Evolutionary conservation across 495 filamentous ascomycete species (phyloP).

Genomic region (Pyrenopolyporus hunteri): DNA sequence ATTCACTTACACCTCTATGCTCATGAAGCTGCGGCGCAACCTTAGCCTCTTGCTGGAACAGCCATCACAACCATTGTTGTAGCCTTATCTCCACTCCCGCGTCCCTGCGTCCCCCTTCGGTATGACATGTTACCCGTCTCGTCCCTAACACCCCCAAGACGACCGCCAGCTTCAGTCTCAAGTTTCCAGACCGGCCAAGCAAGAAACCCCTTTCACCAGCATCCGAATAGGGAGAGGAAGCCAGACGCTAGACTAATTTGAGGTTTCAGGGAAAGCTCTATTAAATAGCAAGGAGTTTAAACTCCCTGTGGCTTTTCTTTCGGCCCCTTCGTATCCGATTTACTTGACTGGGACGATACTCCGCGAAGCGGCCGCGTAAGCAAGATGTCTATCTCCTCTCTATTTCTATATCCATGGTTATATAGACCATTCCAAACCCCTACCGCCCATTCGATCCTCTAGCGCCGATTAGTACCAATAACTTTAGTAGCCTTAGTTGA

Average conservation of each 20-base stretch:
- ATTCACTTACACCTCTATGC: slow-evolving; percentile 42
- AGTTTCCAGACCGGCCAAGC: slow-evolving; percentile 1
- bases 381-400: background rate
- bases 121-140: slow-evolving; percentile 18
- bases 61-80: slow-evolving; percentile 9
- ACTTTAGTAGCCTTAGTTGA: slow-evolving; percentile 21
- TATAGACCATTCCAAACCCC: slow-evolving; percentile 29
- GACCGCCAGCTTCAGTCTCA: background rate
- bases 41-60: slow-evolving; percentile 24
- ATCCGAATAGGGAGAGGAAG: slow-evolving; percentile 1
- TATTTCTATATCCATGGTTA: slow-evolving; percentile 8
- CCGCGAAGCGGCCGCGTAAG: slow-evolving; percentile 15
- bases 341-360: slow-evolving; percentile 5
- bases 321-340: slow-evolving; percentile 18
- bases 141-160: slow-evolving; percentile 8
- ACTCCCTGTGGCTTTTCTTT: slow-evolving; percentile 2
- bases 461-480: slow-evolving; percentile 28
- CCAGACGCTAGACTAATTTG: slow-evolving; percentile 12
- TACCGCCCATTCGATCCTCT: slow-evolving; percentile 9
- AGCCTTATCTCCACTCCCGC: slow-evolving; percentile 25
- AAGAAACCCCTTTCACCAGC: background rate
- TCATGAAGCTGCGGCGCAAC: slow-evolving; percentile 43
- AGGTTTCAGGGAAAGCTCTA: slow-evolving; percentile 22
- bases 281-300: slow-evolving; percentile 16
- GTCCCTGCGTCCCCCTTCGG: slow-evolving; percentile 24